Base-by-base conservation (phyloP, 257 asterid species). In the Dorcoceras hygrometricum region DNA sequence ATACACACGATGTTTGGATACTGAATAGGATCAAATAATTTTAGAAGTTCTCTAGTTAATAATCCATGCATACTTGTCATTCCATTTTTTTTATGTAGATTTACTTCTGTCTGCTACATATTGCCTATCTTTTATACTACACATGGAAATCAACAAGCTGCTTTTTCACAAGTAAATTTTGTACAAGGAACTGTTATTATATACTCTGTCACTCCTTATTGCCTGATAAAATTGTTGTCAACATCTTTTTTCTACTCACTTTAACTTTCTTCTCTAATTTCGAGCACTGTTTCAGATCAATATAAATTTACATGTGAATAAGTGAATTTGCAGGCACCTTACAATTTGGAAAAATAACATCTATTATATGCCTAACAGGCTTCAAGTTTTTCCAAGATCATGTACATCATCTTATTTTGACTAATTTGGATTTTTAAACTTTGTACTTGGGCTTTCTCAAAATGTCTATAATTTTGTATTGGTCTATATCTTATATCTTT, bases 31-130 rank as follows among this genome's bases (percentile, higher is more conserved):
- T 50, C 8, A 29, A 31, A 54, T 23, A 29, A 10, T 39, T 55
- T 29, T 46, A 63, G 55, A 65, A 54, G 32, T 76, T 28, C 18
- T 6, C 43, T n/a, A 43, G 46, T 54, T 57, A 46, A 32, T 71
- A 19, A 20, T 58, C 51, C 26, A 8, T 19, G 20, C 48, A 20
- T 9, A 51, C 58, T 26, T 27, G 6, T 58, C 32, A 27, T 61
- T 60, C 28, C 68, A 57, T 26, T 23, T 36, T 31, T n/a, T 34
- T 27, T 63, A 11, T 10, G 14, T 32, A 48, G 62, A 23, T 46
- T 31, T 46, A 65, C 48, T 24, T 63, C 32, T 61, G 36, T 43
- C 1, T 9, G 28, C 34, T 39, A 65, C n/a, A 32, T 50, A 75
- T 54, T 62, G 46, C 29, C 58, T 61, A 31, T 62, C 25, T 64